A percentile compares a stretch with the other conserved stretches of the same genome.
Evolutionary conservation across 208 protist genomes (phyloP).

Genomic region (Trypanosoma cruzi): DNA sequence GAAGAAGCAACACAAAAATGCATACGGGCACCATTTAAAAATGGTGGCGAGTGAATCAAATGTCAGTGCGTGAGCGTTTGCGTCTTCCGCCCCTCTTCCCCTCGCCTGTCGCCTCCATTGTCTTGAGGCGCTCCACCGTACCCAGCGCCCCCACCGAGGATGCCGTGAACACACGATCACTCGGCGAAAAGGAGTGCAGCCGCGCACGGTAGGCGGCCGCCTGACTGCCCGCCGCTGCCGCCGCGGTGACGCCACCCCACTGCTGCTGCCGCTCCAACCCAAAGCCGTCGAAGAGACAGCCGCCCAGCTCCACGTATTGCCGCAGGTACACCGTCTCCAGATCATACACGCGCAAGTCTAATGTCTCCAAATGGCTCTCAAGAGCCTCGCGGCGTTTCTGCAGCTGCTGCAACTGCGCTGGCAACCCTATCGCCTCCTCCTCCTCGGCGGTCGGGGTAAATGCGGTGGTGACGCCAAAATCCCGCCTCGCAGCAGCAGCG

Average conservation of each 20-base stretch:
- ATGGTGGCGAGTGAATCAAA: neutral
- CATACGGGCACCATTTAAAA: neutral
- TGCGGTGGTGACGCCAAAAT: too few species aligned
- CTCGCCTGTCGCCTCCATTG: slow-evolving; percentile 28
- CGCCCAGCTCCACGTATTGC: slow-evolving; percentile 63
- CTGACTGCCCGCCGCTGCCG: neutral
- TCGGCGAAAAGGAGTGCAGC: slow-evolving; percentile 66
- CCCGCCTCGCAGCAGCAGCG: neutral
- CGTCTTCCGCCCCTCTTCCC: slow-evolving; percentile 1
- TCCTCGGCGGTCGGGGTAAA: neutral
- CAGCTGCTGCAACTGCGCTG: slow-evolving; percentile 38
- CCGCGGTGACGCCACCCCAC: neutral
- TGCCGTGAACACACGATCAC: slow-evolving; percentile 75
- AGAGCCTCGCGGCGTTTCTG: slow-evolving; percentile 43
- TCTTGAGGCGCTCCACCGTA: slow-evolving; percentile 60
- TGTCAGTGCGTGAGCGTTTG: slow-evolving; percentile 4
- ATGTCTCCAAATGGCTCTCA: slow-evolving; percentile 37
- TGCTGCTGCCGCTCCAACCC: slow-evolving; percentile 57
- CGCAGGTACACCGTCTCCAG: slow-evolving; percentile 64
- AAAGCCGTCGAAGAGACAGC: slow-evolving; percentile 81
- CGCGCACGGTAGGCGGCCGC: slow-evolving; percentile 53
- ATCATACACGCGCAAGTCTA: slow-evolving; percentile 71
- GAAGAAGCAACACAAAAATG: neutral
- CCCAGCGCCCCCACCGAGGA: slow-evolving; percentile 73
- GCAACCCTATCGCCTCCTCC: neutral